Base-by-base conservation (phyloP, 768 basidiomycete species). In the Scleroderma citrinum region DNA sequence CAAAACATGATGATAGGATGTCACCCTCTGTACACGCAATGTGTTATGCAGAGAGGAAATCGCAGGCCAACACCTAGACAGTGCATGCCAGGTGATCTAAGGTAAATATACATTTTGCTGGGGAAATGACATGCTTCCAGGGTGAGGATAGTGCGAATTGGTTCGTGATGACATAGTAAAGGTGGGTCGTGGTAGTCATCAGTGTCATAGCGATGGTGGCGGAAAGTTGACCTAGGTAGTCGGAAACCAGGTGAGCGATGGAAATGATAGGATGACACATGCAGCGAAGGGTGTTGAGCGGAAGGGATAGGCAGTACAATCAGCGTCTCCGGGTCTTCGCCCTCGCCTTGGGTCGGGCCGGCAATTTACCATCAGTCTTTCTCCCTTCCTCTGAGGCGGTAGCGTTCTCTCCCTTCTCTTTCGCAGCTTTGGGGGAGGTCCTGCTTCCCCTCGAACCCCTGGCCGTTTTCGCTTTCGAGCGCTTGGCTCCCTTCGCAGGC, bases 291-390 rank as follows among this genome's bases (percentile, higher is more conserved):
- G 36, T 40, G 32, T 38, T 44, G 29, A 41, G 54, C 8, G 26
- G 26, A 29, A 29, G 8, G 8, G 26, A 29, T 8, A 29, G 4
- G 4, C 26, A 5, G 26, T 29, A 5, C 4, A 31, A 47, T 63
- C 63, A 65, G 46, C 65, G 64, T 54, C 64, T 60, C 47, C 64
- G 61, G 36, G 53, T 35, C 55, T 44, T 56, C 26, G 64, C 61
- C 44, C 64, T 61, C 46, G 63, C 63, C 55, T 65, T 65, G 32
- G 61, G 59, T 47, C 64, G 65, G 38, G 63, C 55, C 49, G 51
- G 63, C 59, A 47, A 55, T 29, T 4, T 56, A 56, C 32, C 26
- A 17, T 47, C 45, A 19, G 46, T 56, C 46, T 49, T 60, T 42
- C 55, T 62, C 6, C 37, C 14, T 29, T 54, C 56, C 19, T 59